Evolutionary conservation across 495 filamentous ascomycete species (phyloP).

Genomic region (Endocarpon pusillum): DNA sequence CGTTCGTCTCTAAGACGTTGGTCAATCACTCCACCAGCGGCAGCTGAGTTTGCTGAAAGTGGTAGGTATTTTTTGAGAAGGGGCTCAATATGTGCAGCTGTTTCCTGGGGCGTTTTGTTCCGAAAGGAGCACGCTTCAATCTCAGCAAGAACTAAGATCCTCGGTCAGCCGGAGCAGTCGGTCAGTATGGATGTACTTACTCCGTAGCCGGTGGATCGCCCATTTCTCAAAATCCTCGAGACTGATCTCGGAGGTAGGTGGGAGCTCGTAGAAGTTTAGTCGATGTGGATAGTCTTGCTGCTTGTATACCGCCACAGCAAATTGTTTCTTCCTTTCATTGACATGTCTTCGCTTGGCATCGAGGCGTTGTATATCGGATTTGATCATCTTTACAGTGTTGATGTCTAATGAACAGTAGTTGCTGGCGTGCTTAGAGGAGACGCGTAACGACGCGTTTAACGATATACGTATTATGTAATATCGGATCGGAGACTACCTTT

Average conservation of each 20-base stretch:
- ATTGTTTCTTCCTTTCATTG: conserved; percentile 74
- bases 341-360: conserved; percentile 65
- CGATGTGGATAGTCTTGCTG: conserved; percentile 64
- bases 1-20: conserved; percentile 49
- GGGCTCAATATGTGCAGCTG: conserved; percentile 56
- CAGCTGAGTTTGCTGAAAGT: conserved; percentile 57
- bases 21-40: conserved; percentile 28
- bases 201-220: conserved; percentile 83
- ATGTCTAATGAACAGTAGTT: too few species aligned
- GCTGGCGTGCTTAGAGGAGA: too few species aligned
- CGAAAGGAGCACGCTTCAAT: conserved; percentile 93
- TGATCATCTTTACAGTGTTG: conserved; percentile 42
- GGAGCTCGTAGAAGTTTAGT: conserved; percentile 78
- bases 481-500: too few species aligned
- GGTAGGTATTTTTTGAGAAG: conserved; percentile 76
- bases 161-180: conserved; percentile 1
- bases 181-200: conserved; percentile 25
- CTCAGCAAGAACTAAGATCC: conserved; percentile 63
- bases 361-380: conserved; percentile 53
- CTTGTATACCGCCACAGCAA: conserved; percentile 53
- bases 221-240: conserved; percentile 98
- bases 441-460: too few species aligned
- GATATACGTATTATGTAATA: too few species aligned
- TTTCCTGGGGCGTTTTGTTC: conserved; percentile 67
- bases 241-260: conserved; percentile 86